These are phyloP conservation scores for Botryotinia globosa DNA, from an alignment of 2,329 filamentous ascomycete genomes.

Conservation along the genomic window DNA sequence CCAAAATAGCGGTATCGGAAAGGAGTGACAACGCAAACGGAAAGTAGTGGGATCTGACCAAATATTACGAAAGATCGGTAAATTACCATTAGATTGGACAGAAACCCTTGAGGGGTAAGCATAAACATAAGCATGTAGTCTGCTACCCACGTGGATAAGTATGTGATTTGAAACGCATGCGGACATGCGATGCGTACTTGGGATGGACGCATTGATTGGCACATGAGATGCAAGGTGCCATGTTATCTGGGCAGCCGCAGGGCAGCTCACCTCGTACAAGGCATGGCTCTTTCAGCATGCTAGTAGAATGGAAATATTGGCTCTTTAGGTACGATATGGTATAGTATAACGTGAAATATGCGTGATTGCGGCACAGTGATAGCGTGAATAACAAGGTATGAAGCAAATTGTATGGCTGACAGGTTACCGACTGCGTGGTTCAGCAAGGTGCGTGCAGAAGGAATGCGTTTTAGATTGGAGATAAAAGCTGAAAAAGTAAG, in stretches of 20 bases:
- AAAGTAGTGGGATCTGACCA: neutral
- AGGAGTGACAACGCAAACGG: neutral
- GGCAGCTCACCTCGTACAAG: neutral
- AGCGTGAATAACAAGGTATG: neutral
- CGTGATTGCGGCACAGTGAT: neutral
- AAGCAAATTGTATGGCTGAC: neutral
- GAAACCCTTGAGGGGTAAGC: neutral
- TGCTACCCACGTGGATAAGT: neutral
- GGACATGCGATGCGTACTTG: neutral
- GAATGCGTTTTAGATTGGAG: neutral
- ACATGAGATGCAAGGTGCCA: neutral
- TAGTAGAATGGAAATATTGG: neutral
- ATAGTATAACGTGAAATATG: constrained; percentile 4
- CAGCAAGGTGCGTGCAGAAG: neutral
- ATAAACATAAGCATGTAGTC: neutral
- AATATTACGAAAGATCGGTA: neutral
- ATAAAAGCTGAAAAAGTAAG: neutral
- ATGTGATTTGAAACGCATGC: neutral
- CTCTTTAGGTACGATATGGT: neutral
- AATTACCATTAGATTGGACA: neutral
- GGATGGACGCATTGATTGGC: neutral
- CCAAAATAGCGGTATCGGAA: neutral
- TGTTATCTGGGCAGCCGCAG: neutral
- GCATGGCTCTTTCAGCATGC: neutral
- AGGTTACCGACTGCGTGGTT: constrained; percentile 3